Base-by-base conservation (phyloP, 1,284 basidiomycete species). In the Apiotrichum laibachii region DNA sequence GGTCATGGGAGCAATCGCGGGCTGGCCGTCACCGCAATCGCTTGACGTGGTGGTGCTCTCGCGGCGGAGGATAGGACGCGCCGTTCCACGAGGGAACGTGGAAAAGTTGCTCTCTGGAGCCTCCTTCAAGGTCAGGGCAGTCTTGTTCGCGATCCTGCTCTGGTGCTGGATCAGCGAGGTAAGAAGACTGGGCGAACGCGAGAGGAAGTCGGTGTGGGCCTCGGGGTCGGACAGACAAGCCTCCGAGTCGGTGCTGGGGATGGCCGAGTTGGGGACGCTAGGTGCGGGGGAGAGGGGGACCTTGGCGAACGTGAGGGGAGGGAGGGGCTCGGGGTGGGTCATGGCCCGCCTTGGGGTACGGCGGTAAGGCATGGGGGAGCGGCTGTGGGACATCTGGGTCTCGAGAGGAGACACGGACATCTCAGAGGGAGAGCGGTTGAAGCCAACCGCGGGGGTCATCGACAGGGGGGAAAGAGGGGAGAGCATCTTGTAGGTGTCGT, bases 161-260 rank as follows among this genome's bases (percentile, higher is more conserved):
- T 64, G 59, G 33, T 44, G 44, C 50, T 57, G 63, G n/a, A 65
- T 65, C 33, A 65, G 47, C 21, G 55, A 60, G 31, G 63, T 65
- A 50, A 65, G 60, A 18, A 65, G 63, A 13, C 57, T 60, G 1
- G 63, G 63, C 18, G 57, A 60, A 33, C 63, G 55, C 10, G 57
- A 62, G 19, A 65, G 60, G 1, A 48, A 12, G 33, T 34, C 31
- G 5, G 9, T 15, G 13, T 37, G 26, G 21, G 33, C 33, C 9
- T 34, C 39, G 18, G 37, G 19, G 50, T 60, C 63, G 22, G 45
- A 53, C n/a, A 45, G 26, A 33, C n/a, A 40, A 47, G 33, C 50
- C 45, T 64, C 60, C 44, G 51, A 56, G 57, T 64, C 63, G 44
- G 63, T 50, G 37, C 37, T 61, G 22, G 55, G 51, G 33, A 39